These are phyloP conservation scores for Mycosarcoma mackinlayi DNA, from an alignment of 1,284 basidiomycete species.

Conservation along the genomic window DNA sequence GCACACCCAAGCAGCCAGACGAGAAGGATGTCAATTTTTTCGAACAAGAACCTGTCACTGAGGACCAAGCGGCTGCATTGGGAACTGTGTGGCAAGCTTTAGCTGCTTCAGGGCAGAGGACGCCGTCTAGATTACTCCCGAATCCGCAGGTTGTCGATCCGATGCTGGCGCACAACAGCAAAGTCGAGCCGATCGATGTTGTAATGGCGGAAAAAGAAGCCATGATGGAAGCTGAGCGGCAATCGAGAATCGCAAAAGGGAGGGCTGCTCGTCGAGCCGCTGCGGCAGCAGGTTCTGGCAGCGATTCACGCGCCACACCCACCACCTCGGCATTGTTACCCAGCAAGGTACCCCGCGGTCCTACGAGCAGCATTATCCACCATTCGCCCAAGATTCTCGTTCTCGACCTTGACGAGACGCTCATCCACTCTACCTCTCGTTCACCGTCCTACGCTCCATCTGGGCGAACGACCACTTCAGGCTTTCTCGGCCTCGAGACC, in stretches of 20 bases:
- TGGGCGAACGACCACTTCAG: constrained; percentile 31
- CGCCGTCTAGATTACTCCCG: constrained; percentile 43
- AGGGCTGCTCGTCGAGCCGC: constrained; percentile 32
- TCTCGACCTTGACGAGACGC: constrained; percentile 94
- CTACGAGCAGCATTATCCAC: constrained; percentile 56
- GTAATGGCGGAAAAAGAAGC: constrained; percentile 44
- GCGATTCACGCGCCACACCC: not conserved
- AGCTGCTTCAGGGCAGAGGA: constrained; percentile 17
- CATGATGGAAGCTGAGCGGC: constrained; percentile 37
- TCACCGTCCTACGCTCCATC: constrained; percentile 69
- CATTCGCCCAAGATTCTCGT: constrained; percentile 67
- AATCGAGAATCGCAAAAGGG: constrained; percentile 31
- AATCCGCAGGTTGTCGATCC: constrained; percentile 60
- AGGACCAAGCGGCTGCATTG: constrained; percentile 49
- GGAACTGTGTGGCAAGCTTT: constrained; percentile 25
- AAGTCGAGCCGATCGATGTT: constrained; percentile 33
- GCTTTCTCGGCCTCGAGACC: constrained; percentile 60
- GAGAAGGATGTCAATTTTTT: constrained; percentile 7
- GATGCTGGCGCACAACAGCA: constrained; percentile 46
- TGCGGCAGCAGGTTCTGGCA: not conserved
- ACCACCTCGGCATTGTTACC: constrained; percentile 5
- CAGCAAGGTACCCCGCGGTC: constrained; percentile 33
- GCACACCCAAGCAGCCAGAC: constrained; percentile 30
- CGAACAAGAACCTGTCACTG: constrained; percentile 42
- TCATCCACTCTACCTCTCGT: constrained; percentile 94